Evolutionary conservation across 2,329 filamentous ascomycete species (phyloP), one percentile per base, ranked within the genome.

Genomic region (Paracamarosporium sp.): DNA sequence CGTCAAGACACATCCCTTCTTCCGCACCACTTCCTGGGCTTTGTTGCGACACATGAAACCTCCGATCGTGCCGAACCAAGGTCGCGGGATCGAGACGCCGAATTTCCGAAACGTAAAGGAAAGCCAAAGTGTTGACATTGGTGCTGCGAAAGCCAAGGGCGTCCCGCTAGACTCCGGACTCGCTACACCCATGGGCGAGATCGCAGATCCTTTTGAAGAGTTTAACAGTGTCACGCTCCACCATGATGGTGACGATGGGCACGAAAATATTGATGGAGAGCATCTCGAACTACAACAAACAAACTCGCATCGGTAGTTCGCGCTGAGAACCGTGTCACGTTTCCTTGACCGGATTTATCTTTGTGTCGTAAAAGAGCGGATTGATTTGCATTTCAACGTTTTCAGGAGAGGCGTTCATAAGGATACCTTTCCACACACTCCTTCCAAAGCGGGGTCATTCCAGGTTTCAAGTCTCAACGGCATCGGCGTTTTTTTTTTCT

Each of bases 61-160:
- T 30, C 95, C 95, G 1, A 99, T 99, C 79, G 90, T 98, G 41
- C 95, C 95, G 9, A 90, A 96, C 70, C 90, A 94, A 75, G 93
- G 93, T 53, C 90, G 91, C 55, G 95, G 91, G 45, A 89, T 95
- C 66, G 95, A 99, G 76, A 97, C 95, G 0, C 83, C 97, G 72
- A 99, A 99, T 78, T 99, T 99, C 84, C 88, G 95, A 64, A 97
- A 96, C 69, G 93, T 99, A 56, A 99, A 98, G 80, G 95, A 99
- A 79, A 96, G 92, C 70, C 91, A 94, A 70, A 97, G 93, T 73
- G 92, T 98, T 48, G 95, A 99, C 76, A 89, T 96, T 48, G 72
- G 78, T 44, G 69, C 77, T 4, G 75, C 74, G 35, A 81, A 78
- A 52, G 76, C 86, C 60, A 92, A 92, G 78, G 92, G 93, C 1